Evolutionary conservation across 495 filamentous ascomycete genomes (phyloP).

Genomic region (Penicillium cosmopolitanum): DNA sequence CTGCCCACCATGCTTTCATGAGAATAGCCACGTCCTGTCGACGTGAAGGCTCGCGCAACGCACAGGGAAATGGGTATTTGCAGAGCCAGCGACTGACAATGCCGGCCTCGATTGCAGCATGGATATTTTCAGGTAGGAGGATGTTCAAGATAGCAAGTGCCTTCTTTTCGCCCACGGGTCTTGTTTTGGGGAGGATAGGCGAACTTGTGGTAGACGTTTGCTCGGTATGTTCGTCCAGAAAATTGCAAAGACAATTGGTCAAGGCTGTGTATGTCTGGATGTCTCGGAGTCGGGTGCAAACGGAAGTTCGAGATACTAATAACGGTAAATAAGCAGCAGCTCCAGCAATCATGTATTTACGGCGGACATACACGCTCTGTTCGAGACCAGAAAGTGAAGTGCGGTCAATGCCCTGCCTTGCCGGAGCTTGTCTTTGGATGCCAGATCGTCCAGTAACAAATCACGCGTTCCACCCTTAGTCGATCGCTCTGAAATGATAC

Average conservation of each 20-base stretch:
- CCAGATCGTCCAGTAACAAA: slow-evolving; percentile 46
- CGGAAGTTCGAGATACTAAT: slow-evolving; percentile 45
- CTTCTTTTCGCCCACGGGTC: slow-evolving; percentile 48
- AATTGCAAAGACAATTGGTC: slow-evolving; percentile 52
- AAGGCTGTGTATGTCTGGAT: slow-evolving; percentile 44
- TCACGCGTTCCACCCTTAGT: slow-evolving; percentile 46
- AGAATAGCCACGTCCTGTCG: slow-evolving; percentile 46
- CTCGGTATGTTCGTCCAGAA: slow-evolving; percentile 48
- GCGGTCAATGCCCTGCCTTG: slow-evolving; percentile 46
- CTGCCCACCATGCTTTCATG: slow-evolving; percentile 52
- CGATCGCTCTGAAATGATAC: slow-evolving; percentile 53
- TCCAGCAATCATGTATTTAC: not conserved
- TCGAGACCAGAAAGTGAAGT: slow-evolving; percentile 48
- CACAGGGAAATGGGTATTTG: slow-evolving; percentile 55
- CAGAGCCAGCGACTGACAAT: slow-evolving; percentile 52
- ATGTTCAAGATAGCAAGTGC: slow-evolving; percentile 43
- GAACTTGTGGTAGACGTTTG: slow-evolving; percentile 41
- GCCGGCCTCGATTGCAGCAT: slow-evolving; percentile 46
- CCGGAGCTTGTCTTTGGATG: slow-evolving; percentile 36
- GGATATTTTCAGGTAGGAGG: slow-evolving; percentile 42
- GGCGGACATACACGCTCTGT: slow-evolving; percentile 42
- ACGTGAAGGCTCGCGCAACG: slow-evolving; percentile 37
- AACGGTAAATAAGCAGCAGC: slow-evolving; percentile 12
- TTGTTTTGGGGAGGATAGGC: slow-evolving; percentile 48
- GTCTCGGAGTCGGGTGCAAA: slow-evolving; percentile 43